A percentile compares a stretch with the other conserved stretches of the same genome.
Evolutionary conservation across 2,329 filamentous ascomycete genomes (phyloP).

Genomic region (Aspergillus puulaauensis): DNA sequence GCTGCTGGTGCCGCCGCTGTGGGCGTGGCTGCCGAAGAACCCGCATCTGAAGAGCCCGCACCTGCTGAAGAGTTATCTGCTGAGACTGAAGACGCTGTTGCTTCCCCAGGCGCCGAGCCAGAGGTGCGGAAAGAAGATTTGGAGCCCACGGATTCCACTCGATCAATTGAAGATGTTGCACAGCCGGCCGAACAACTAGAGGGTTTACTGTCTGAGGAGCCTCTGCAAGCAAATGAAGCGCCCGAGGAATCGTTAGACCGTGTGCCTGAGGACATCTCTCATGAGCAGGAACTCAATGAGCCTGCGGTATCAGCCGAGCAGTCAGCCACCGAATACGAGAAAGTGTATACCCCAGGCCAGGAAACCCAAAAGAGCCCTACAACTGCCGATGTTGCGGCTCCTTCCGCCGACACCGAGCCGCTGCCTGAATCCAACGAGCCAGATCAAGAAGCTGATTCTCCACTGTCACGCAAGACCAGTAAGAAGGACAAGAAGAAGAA

Average conservation of each 20-base stretch:
- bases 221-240: no score
- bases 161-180: no score
- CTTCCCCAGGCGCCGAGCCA: no score
- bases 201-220: no score
- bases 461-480: slow-evolving; percentile 16
- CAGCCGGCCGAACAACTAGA: no score
- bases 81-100: not conserved
- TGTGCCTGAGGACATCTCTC: not conserved
- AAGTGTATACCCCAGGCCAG: not conserved
- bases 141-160: no score
- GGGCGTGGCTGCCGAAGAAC: not conserved
- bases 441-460: slow-evolving; percentile 10
- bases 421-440: not conserved
- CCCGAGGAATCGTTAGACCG: not conserved
- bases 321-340: not conserved
- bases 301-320: not conserved
- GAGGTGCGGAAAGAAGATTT: no score
- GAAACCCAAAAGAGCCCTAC: not conserved
- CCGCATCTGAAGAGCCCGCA: slow-evolving; percentile 2
- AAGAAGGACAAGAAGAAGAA: slow-evolving; percentile 26
- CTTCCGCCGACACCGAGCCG: not conserved
- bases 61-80: not conserved
- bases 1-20: not conserved
- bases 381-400: not conserved
- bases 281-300: not conserved